Evolutionary conservation across 768 basidiomycete genomes (phyloP), one percentile per base, ranked within the genome.

Genomic region (Coprinopsis strossmayeri): DNA sequence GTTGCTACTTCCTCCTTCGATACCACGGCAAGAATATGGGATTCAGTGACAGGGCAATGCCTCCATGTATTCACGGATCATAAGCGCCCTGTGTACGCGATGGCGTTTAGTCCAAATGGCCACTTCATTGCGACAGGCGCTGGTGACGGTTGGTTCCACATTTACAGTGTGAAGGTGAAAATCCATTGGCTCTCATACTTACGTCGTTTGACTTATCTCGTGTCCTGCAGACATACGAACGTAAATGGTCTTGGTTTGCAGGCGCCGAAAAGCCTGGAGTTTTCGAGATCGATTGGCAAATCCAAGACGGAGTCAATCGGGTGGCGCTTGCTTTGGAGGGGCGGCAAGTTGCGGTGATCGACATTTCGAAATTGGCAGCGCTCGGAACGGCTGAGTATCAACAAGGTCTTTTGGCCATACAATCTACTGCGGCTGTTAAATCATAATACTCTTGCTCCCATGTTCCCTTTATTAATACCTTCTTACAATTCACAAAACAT

Each of bases 1-100:
- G 59, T 91, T 11, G 87, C 83, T 21, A 88, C 89, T 5, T 78
- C 83, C 9, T 89, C 89, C 3, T 91, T 91, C 58, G 92, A 95
- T 59, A 69, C 71, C 12, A 87, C 89, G 1, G 78, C 86, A 3
- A 79, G 88, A 34, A 55, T 95, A 25, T 95, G 91, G 91, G 85
- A 93, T 63, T 78, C 82, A 2, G 73, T 76, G 38, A 84, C 84
- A 0, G 90, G 90, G 24, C 74, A 79, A 37, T 93, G 91, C 60
- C 62, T 90, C 27, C 73, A 80, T 52, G 70, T 81, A 17, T 84
- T 95, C 58, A 62, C 64, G 4, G 86, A 90, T 53, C 87, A 91
- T 65, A 78, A 69, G 53, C 76, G 77, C 26, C 76, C 82, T 20
- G 78, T 92, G 30, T 93, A 84, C 61, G 76, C 86, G 1, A 58